Conservation (phyloP, 208 protist species). For the Trypanosoma platydactyli region DNA sequence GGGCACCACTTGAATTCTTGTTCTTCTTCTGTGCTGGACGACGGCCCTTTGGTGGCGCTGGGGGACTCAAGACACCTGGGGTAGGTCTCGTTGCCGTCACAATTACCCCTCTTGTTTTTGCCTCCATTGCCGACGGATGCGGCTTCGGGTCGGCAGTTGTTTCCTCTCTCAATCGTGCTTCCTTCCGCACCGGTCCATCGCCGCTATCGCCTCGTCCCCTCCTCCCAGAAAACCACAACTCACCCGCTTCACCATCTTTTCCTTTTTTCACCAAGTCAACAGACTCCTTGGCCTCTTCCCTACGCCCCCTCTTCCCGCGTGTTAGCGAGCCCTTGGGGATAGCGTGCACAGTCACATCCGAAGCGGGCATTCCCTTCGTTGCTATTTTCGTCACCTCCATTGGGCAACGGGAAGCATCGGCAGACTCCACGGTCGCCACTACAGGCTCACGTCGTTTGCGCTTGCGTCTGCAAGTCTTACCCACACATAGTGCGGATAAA, state of each 20-base stretch:
- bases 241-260: neutral
- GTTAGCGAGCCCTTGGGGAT: constrained; percentile 29
- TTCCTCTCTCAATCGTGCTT: neutral
- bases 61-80: neutral
- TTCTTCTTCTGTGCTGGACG: neutral
- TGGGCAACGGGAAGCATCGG: neutral
- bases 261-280: neutral
- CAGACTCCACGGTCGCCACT: neutral
- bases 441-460: constrained; percentile 4
- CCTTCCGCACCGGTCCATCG: neutral
- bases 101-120: no score
- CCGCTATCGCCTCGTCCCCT: neutral
- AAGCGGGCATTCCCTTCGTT: neutral
- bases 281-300: neutral
- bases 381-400: neutral
- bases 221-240: neutral
- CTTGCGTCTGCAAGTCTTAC: constrained; percentile 21
- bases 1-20: neutral
- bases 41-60: constrained; percentile 4
- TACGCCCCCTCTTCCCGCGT: constrained; percentile 24
- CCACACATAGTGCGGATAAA: neutral
- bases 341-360: neutral
- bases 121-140: no score
- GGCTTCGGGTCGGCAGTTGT: neutral
- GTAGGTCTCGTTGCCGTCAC: no score